These are phyloP conservation scores for Posidonia australis DNA, from an alignment of 106 monocot genomes.

Conservation along the genomic window DNA sequence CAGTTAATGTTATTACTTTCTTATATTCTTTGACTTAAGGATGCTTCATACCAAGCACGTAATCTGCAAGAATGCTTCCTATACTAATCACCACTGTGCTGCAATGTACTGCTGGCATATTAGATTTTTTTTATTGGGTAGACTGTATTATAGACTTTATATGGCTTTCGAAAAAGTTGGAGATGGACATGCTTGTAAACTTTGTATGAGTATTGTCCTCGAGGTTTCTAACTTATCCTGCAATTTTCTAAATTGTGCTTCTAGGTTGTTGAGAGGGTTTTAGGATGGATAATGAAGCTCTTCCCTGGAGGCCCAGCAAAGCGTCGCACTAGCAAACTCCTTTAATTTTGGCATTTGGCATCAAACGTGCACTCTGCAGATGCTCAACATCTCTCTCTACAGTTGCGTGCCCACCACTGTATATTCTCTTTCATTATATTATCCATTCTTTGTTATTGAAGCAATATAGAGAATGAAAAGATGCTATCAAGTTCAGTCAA, in stretches of 20 bases:
- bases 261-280: constrained; percentile 92
- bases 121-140: no score
- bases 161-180: no score
- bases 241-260: neutral
- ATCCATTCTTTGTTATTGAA: constrained; percentile 4
- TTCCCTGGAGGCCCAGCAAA: constrained; percentile 89
- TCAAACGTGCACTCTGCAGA: neutral
- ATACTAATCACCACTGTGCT: no score
- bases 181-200: no score
- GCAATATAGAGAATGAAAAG: neutral
- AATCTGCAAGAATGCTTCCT: no score
- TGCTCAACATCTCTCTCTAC: neutral
- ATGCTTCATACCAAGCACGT: no score
- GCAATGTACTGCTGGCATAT: no score
- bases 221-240: no score
- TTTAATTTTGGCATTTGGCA: constrained; percentile 19
- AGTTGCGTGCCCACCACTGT: neutral
- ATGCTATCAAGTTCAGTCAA: neutral
- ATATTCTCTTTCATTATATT: constrained; percentile 1
- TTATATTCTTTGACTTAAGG: no score
- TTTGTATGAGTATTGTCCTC: no score
- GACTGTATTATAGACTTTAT: no score
- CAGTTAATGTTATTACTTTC: no score
- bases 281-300: constrained; percentile 97
- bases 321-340: constrained; percentile 85